Conservation (phyloP, 257 asterid species). For the Cinchona pubescens region DNA sequence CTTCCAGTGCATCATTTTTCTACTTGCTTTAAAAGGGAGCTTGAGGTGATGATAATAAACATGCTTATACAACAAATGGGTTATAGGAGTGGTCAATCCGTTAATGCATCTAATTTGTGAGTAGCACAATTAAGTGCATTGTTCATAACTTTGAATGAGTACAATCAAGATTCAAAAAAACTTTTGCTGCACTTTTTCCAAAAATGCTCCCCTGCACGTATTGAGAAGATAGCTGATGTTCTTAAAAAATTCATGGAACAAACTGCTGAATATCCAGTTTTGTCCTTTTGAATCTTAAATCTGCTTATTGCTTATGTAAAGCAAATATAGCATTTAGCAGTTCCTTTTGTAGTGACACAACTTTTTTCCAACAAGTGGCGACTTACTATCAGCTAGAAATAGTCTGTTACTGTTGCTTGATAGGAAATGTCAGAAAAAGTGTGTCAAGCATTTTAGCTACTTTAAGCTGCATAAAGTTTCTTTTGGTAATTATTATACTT, state of each 20-base stretch:
- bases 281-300: background rate
- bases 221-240: background rate
- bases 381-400: background rate
- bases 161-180: constrained; percentile 4
- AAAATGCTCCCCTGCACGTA: background rate
- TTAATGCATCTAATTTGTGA: background rate
- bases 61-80: background rate
- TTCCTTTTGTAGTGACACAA: background rate
- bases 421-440: background rate
- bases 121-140: background rate
- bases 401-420: background rate
- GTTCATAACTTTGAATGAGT: background rate
- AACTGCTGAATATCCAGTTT: background rate
- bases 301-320: constrained; percentile 1
- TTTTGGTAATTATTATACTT: background rate
- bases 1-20: background rate
- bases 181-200: background rate
- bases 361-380: background rate
- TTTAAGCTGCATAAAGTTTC: background rate
- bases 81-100: background rate
- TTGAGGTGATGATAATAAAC: background rate
- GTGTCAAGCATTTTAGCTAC: background rate
- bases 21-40: background rate
- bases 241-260: background rate
- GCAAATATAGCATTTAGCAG: background rate